Evolutionary conservation across 2,329 filamentous ascomycete species (phyloP), one percentile per base, ranked within the genome.

Genomic region (Apiospora aurea): DNA sequence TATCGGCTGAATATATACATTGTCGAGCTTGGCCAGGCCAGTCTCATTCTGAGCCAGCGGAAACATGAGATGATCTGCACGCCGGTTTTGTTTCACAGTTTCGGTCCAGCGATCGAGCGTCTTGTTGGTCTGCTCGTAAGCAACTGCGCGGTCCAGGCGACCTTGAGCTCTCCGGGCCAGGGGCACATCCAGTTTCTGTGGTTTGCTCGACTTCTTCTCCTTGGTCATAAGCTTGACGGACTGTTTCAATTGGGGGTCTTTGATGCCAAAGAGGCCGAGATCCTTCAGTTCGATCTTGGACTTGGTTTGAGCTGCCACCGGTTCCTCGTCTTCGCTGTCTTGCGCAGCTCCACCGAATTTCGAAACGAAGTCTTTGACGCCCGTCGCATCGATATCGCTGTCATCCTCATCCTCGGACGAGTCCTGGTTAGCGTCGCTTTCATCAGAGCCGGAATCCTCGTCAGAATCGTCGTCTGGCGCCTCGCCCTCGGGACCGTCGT

Each of bases 81-180:
- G 89, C 73, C 96, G 92, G 81, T 98, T 98, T 44, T 94, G 91
- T 83, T 98, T 97, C 78, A 99, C 95, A 0, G 96, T 98, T 73
- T 98, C 96, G 44, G 92, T 92, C 96, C 96, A 99, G 77, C 94
- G 91, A 74, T 94, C 91, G 38, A 99, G 86, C 0, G 95, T 96
- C 81, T 98, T 92, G 78, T 97, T 97, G 69, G 94, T 95, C 85
- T 97, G 95, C 47, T 95, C 91, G 77, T 95, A 97, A 2, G 96
- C 96, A 34, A 91, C 94, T 70, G 87, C 86, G 69, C 96, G 93
- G 78, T 97, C 92, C 21, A 98, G 83, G 69, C 91, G 91, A 79
- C 95, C 95, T 81, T 98, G 96, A 77, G 97, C 93, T 73, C 95
- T 89, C 80, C 93, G 95, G 1, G 94, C 90, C 6, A 98, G 87